These are phyloP conservation scores for Pulveroboletus ravenelii DNA, from an alignment of 768 basidiomycete species.

Conservation along the genomic window DNA sequence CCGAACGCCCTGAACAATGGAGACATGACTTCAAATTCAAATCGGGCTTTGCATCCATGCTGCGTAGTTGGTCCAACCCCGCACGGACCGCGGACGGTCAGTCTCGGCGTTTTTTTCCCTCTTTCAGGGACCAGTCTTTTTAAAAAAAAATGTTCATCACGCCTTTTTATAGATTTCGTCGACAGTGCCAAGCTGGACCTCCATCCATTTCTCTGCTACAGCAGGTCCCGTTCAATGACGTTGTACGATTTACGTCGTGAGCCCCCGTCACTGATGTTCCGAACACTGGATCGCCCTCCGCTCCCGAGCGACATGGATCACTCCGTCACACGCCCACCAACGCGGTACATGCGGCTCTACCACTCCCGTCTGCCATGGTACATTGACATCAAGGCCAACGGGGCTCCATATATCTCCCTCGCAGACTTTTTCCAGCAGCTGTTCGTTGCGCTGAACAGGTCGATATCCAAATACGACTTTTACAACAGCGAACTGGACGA, in stretches of 20 bases:
- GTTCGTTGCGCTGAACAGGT: slow-evolving; percentile 38
- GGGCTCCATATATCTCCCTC: slow-evolving; percentile 53
- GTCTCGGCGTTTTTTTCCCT: neutral
- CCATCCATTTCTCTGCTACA: slow-evolving; percentile 23
- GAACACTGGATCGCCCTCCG: slow-evolving; percentile 38
- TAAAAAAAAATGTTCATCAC: neutral
- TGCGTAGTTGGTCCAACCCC: slow-evolving; percentile 19
- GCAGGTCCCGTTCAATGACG: slow-evolving; percentile 33
- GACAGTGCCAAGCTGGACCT: slow-evolving; percentile 27
- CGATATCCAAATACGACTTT: slow-evolving; percentile 50
- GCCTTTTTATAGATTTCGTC: slow-evolving; percentile 7
- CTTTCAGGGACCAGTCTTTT: too few relatives aligned
- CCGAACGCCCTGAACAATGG: slow-evolving; percentile 27
- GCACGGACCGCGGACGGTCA: slow-evolving; percentile 15
- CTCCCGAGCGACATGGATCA: slow-evolving; percentile 51
- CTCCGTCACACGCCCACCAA: slow-evolving; percentile 48
- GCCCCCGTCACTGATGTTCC: slow-evolving; percentile 40
- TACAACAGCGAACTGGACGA: slow-evolving; percentile 53
- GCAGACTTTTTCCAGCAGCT: slow-evolving; percentile 50
- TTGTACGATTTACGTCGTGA: slow-evolving; percentile 48
- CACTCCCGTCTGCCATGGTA: slow-evolving; percentile 63
- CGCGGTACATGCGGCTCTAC: slow-evolving; percentile 48
- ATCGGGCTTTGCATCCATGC: slow-evolving; percentile 27
- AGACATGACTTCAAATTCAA: slow-evolving; percentile 32
- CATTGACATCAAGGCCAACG: slow-evolving; percentile 47